Evolutionary conservation across 164 flowering plant genomes (phyloP), one percentile per base, ranked within the genome.

Genomic region (Santalum album): DNA sequence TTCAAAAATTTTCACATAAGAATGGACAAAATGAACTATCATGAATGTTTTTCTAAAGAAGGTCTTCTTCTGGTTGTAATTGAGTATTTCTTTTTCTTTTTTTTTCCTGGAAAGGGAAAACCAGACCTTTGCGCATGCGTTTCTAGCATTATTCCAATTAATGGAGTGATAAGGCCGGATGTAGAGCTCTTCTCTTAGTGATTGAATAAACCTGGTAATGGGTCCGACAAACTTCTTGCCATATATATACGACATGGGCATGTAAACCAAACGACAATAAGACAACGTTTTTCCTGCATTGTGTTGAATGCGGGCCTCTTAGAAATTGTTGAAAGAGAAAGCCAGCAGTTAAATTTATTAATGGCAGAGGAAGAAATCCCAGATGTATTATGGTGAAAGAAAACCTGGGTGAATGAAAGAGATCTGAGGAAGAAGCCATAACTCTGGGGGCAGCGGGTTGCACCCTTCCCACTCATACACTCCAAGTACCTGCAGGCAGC

Each of bases 371-470:
- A 29, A 4, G 34, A 29, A 29, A 29, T 29, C 34, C 34, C 6
- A 3, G 34, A 29, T 29, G 6, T 4, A 29, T 29, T 9, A 9
- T 6, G 26, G 11, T 7, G 21, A 20, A n/a, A n/a, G 34, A 3
- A 21, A 34, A 82, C 85, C 83, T 66, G 86, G 86, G 67, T 80
- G 84, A 17, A 83, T 17, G 16, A 84, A 84, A 17, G 66, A 56
- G 14, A 59, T 7, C 18, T 67, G 45, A 11, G 83, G 84, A 12
- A 79, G 79, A 20, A 81, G 63, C 86, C 80, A 82, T 32, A 80
- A 60, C 55, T 82, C 86, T 6, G 87, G 92, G 53, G 83, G 90
- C 66, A 79, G 15, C 2, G 90, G 90, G 49, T 83, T 83, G 76
- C 69, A 64, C 24, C 86, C 90, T 11, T 65, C 55, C 90, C 90